Conservation (phyloP, 2,329 filamentous ascomycete genomes). For the Ceratocystis destructans region DNA sequence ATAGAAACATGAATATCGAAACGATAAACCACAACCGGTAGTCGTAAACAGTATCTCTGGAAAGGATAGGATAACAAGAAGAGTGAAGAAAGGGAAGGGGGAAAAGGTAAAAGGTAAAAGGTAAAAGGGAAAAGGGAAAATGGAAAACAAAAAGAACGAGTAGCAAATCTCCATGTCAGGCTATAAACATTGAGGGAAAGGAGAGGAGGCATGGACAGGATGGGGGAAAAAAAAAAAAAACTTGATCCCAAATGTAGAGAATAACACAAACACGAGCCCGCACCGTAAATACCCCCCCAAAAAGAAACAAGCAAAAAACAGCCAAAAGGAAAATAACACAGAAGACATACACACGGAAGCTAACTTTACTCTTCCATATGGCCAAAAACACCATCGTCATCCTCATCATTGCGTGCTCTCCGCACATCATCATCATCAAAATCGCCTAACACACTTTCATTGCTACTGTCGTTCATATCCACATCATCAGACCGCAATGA, state of each 20-base stretch:
- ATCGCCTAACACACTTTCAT: slow-evolving; percentile 46
- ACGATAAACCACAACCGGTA: slow-evolving; percentile 13
- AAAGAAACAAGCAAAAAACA: not conserved
- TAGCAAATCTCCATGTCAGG: not conserved
- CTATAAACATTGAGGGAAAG: not conserved
- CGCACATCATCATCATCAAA: slow-evolving; percentile 50
- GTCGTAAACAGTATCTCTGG: not conserved
- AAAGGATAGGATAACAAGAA: slow-evolving; percentile 4
- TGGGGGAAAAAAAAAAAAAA: not conserved
- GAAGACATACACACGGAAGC: not conserved
- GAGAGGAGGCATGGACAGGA: not conserved
- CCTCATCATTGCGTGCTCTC: slow-evolving; percentile 62
- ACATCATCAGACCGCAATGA: slow-evolving; percentile 36
- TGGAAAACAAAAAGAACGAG: not conserved
- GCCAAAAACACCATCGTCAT: slow-evolving; percentile 91
- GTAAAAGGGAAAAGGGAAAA: not conserved
- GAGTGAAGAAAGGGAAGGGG: not conserved
- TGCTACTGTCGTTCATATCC: slow-evolving; percentile 53
- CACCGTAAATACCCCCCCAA: not conserved
- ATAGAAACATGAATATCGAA: slow-evolving; percentile 8
- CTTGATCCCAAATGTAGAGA: not conserved
- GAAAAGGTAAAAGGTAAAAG: not conserved
- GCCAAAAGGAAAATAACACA: not conserved
- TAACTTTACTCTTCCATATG: slow-evolving; percentile 63
- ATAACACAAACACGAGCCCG: not conserved